These are phyloP conservation scores for Fraxinus velutina DNA, from an alignment of 305 asterid genomes.

Conservation along the genomic window DNA sequence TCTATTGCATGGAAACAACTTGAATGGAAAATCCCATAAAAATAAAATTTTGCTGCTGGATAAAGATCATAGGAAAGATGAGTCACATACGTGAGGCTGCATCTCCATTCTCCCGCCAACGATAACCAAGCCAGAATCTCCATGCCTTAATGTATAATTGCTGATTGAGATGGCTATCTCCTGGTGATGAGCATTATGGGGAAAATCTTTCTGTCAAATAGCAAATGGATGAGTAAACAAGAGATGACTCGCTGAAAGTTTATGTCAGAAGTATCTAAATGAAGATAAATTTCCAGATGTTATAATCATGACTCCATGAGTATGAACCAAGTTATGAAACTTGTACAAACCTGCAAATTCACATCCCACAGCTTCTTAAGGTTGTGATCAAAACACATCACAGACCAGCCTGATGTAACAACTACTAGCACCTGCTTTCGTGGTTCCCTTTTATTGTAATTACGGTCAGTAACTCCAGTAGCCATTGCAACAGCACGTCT, in stretches of 20 bases:
- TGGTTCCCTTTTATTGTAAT: conserved; percentile 59
- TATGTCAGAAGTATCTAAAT: not conserved
- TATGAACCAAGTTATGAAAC: conserved; percentile 1
- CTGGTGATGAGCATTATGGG: conserved; percentile 93
- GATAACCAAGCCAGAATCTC: conserved; percentile 85
- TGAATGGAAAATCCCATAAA: conserved; percentile 16
- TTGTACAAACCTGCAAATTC: conserved; percentile 66
- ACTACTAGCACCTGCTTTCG: conserved; percentile 85
- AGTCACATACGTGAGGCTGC: conserved; percentile 77
- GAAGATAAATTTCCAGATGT: not conserved
- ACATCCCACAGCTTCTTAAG: conserved; percentile 91
- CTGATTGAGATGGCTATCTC: conserved; percentile 82
- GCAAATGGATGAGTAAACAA: conserved; percentile 23
- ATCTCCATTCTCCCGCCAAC: conserved; percentile 98
- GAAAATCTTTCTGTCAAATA: conserved; percentile 72
- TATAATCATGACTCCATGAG: conserved; percentile 18
- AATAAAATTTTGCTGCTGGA: conserved; percentile 7
- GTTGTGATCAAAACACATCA: conserved; percentile 97
- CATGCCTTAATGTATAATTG: conserved; percentile 83
- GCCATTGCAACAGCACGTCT: conserved; percentile 98
- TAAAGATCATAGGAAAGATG: conserved; percentile 21
- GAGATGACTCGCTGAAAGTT: conserved; percentile 14
- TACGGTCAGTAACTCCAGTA: conserved; percentile 73
- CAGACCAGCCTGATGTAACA: conserved; percentile 91
- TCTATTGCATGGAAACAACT: not conserved